Evolutionary conservation across 768 basidiomycete genomes (phyloP).

Genomic region (Suillus plorans): DNA sequence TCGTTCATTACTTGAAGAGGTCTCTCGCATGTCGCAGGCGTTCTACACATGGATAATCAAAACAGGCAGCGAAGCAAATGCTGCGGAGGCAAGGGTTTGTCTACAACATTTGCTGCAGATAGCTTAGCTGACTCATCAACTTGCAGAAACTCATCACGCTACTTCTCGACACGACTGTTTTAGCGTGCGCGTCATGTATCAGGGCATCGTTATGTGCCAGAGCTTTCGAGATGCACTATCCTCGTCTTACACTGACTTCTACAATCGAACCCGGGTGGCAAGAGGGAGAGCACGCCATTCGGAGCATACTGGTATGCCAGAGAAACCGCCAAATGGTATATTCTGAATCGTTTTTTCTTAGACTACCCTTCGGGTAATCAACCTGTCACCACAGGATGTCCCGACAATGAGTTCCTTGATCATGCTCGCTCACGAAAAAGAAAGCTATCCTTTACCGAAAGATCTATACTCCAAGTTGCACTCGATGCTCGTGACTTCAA

Average conservation of each 20-base stretch:
- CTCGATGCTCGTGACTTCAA: constrained; percentile 45
- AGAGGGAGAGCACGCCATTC: constrained; percentile 39
- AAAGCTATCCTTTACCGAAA: constrained; percentile 9
- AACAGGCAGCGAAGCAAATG: background rate
- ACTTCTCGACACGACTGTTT: constrained; percentile 38
- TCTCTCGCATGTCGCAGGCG: constrained; percentile 15
- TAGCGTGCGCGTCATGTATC: constrained; percentile 38
- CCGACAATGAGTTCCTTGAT: constrained; percentile 30
- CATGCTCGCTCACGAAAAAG: constrained; percentile 23
- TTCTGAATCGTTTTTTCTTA: constrained; percentile 9
- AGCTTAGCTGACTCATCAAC: background rate
- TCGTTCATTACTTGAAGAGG: constrained; percentile 20
- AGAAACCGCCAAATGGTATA: background rate
- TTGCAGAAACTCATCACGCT: constrained; percentile 27
- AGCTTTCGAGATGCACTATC: constrained; percentile 44
- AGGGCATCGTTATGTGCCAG: constrained; percentile 46
- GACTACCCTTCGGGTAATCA: constrained; percentile 37
- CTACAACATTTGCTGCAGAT: background rate
- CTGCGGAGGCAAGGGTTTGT: constrained; percentile 22
- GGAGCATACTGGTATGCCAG: constrained; percentile 40
- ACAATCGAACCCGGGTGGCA: constrained; percentile 36
- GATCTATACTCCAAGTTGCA: constrained; percentile 27
- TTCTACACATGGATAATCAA: constrained; percentile 18
- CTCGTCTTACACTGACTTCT: constrained; percentile 41
- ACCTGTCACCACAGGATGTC: constrained; percentile 4